Base-by-base conservation (phyloP, 352 stramenopile species). In the Pythium phragmitis region DNA sequence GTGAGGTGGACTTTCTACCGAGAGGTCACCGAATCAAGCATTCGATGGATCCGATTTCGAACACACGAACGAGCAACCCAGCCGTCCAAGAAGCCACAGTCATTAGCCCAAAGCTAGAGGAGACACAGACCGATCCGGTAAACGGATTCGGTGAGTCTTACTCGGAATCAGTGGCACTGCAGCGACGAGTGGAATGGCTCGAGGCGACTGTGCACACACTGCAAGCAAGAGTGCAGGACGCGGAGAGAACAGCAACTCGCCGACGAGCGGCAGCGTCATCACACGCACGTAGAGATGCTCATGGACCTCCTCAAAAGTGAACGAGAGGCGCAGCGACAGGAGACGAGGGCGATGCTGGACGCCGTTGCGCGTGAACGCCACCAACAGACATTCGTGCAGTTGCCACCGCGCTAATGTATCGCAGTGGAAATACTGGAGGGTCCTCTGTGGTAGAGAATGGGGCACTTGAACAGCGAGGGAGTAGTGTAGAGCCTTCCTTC, bases 281-380 rank as follows among this genome's bases (percentile, higher is more conserved):
- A 52, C 12, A 11, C 46, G 9, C 45, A 63, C 34, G 2, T 63
- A 3, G 57, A 46, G 17, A 55, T 4, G 33, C 11, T 50, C 14
- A 19, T 63, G 43, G 17, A 28, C 4, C 26, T 63, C 11, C 45
- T 56, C 17, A 34, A 54, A 17, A n/a, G 45, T 13, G 57, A 63
- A 41, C 45, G 57, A 56, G 28, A 55, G 7, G 57, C 57, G 19
- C 57, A 63, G n/a, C 45, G 57, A 3, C 11, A 48, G 8, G 43
- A 63, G 33, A 47, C 34, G 19, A 6, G n/a, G 2, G 57, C 57
- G 7, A 36, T 56, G 45, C 34, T 63, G 4, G 33, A 56, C 19
- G 16, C 57, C 6, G 48, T 55, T 11, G 57, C 57, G 14, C 45
- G 57, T 1, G 57, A 63, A 12, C 45, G 7, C 34, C 34, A 39